These are phyloP conservation scores for Casuarina glauca DNA, from an alignment of 306 rosid species.

Conservation along the genomic window DNA sequence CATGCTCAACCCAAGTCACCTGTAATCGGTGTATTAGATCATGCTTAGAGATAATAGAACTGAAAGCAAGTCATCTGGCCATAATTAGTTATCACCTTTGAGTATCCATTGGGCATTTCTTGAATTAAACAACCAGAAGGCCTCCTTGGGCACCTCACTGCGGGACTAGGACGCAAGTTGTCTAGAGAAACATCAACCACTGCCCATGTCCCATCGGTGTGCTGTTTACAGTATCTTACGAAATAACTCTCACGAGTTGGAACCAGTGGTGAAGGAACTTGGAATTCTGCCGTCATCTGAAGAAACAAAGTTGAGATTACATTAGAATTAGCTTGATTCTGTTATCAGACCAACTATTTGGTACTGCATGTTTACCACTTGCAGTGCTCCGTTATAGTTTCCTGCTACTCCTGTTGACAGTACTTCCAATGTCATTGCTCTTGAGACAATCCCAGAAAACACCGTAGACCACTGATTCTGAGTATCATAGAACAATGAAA, in stretches of 20 bases:
- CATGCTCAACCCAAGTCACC: constrained; percentile 97
- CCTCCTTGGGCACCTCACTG: constrained; percentile 67
- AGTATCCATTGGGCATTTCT: constrained; percentile 96
- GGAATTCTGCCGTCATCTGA: constrained; percentile 93
- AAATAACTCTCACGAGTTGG: constrained; percentile 91
- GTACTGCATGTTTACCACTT: constrained; percentile 58
- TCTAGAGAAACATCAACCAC: constrained; percentile 96
- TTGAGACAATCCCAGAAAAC: constrained; percentile 86
- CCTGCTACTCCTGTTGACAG: constrained; percentile 96
- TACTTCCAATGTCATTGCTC: constrained; percentile 89
- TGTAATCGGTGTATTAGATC: constrained; percentile 7
- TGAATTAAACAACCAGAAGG: constrained; percentile 97
- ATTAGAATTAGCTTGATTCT: neutral
- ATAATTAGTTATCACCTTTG: constrained; percentile 53
- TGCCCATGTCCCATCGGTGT: constrained; percentile 82
- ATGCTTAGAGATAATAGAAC: neutral
- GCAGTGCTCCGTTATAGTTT: constrained; percentile 93
- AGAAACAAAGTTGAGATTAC: constrained; percentile 16
- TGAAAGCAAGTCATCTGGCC: neutral
- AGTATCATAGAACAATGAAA: neutral
- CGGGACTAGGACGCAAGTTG: constrained; percentile 63
- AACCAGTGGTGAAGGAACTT: constrained; percentile 91
- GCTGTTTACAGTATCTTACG: constrained; percentile 92
- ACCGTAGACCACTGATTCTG: constrained; percentile 90
- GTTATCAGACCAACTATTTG: neutral